Evolutionary conservation across 164 flowering plant genomes (phyloP), one percentile per base, ranked within the genome.

Genomic region (Vitis rotundifolia): DNA sequence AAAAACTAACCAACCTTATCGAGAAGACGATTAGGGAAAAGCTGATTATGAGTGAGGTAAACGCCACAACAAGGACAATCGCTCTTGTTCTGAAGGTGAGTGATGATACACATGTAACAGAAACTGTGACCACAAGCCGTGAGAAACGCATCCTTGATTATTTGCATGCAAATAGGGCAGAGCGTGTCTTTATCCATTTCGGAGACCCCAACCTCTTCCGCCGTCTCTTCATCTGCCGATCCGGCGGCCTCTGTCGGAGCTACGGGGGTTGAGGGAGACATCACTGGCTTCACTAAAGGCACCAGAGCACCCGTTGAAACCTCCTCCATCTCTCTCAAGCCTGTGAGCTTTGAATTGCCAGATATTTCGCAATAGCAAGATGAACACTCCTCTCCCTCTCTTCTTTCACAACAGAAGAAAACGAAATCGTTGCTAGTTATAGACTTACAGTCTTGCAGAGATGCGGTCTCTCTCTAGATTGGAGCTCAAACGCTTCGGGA

Each of bases 161-260:
- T 84, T 80, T 95, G 98, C 94, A 93, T 95, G 72, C 99, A 95
- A 22, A 95, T 91, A 75, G 98, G 99, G 65, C 99, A 93, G 66
- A 89, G 66, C 29, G 84, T 77, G 44, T 95, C 98, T 79, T 81
- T 89, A 37, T 95, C 98, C 68, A 83, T 52, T 74, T 83, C 88
- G 7, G 64, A 71, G 15, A 13, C 79, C 31, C 26, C 76, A 66
- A 16, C 62, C 67, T 9, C 72, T 49, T 9, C 64, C 14, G 61
- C 61, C 29, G 67, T 44, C 11, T 56, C 65, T 2, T 28, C 75
- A 2, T 53, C 58, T 26, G 61, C 52, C 5, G 18, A 78, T 13
- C 47, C 73, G 9, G 15, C 60, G 29, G 51, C 51, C 51, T 47
- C 62, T 8, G 63, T 52, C 48, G 71, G 58, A 19, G 63, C 67